Conservation (phyloP, 179 eudicot species). For the Silene coronaria region DNA sequence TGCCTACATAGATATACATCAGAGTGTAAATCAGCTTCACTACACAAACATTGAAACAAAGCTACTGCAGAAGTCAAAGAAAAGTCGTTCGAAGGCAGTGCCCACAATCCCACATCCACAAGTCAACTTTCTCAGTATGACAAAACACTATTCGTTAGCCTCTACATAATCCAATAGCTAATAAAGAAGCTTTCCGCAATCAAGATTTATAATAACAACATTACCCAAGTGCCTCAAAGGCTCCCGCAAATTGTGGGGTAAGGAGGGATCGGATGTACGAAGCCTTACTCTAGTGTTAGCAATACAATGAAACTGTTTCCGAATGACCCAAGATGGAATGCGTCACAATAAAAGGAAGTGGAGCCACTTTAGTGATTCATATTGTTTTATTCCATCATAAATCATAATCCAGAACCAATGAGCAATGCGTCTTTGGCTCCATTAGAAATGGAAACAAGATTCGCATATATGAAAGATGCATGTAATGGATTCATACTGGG, state of each 20-base stretch:
- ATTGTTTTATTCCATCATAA: not conserved
- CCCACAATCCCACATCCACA: too few species aligned
- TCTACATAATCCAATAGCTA: too few species aligned
- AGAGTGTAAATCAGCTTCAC: slow-evolving; percentile 14
- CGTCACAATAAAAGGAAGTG: not conserved
- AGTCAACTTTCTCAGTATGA: not conserved
- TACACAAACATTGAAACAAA: not conserved
- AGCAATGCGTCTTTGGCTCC: not conserved
- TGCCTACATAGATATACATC: slow-evolving; percentile 41
- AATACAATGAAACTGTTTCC: not conserved
- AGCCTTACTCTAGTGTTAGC: not conserved
- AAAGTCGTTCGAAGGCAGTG: not conserved
- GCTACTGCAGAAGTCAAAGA: not conserved
- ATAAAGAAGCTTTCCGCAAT: too few species aligned
- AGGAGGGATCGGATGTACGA: not conserved
- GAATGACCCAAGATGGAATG: not conserved
- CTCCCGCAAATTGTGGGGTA: not conserved
- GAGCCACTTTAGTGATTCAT: not conserved
- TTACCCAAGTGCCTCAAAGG: too few species aligned
- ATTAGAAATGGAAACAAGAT: not conserved
- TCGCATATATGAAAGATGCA: too few species aligned
- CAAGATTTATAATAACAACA: too few species aligned
- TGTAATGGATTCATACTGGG: too few species aligned
- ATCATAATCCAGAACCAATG: not conserved
- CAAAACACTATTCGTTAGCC: too few species aligned